Base-by-base conservation (phyloP, 805 yeast species). In the Priceomyces haplophilus region DNA sequence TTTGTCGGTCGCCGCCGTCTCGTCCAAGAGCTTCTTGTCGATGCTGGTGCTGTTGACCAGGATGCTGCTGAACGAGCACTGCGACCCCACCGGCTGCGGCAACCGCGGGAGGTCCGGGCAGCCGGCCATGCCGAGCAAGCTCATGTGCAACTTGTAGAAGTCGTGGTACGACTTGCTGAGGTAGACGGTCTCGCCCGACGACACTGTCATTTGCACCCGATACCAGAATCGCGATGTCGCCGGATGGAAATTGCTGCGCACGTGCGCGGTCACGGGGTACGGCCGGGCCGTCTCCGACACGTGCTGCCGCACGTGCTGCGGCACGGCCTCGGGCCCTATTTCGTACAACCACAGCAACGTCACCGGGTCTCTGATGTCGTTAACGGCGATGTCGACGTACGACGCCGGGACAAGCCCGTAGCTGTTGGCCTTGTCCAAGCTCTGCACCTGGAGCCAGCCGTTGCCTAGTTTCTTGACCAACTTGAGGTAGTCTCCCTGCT, bases 391-490 rank as follows among this genome's bases (percentile, higher is more conserved):
- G 13, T 61, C 65, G 13, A 67, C 64, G 45, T 65, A 68, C 36
- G 64, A 58, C 3, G 73, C 71, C 5, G 75, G 74, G 24, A 69
- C 61, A 3, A 62, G 49, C 0, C 75, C 75, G 7, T 24, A 42
- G 11, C 43, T 36, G 24, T 46, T 50, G 7, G 43, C 45, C 11
- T 54, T 47, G 33, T 57, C 61, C 19, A 68, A 45, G 15, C 48
- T 44, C 43, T 60, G 61, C 3, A 69, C 73, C 30, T 52, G 44
- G 19, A 69, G 42, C 74, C 73, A 68, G 18, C 74, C 75, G 46
- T 66, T 65, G 2, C 72, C 73, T 2, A 62, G 64, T 21, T 67
- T 52, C 17, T 63, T 61, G 3, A 68, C 25, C 11, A 68, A 48
- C 42, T 60, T 61, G 27, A 67, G 50, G 46, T 59, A 61, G 11